A percentile compares a stretch with the other conserved stretches of the same genome.
phyloP scores from a whole-genome alignment of 495 filamentous ascomycete genomes.

The Tuber brumale region DNA sequence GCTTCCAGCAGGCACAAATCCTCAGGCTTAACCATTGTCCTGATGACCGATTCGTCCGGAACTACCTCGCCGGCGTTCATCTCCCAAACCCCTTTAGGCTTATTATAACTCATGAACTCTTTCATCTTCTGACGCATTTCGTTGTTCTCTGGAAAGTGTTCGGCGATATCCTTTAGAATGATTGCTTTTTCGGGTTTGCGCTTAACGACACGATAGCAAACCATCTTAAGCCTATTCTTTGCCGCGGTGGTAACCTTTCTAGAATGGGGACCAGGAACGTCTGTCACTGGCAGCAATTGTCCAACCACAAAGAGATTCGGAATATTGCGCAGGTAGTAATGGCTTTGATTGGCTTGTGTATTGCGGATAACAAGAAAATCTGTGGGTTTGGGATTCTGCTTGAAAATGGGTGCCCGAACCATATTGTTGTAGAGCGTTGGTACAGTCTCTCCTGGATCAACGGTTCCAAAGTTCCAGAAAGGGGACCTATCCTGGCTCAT shows the following conservation, averaged over 20 bases:
- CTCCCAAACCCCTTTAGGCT: slow-evolving; percentile 75
- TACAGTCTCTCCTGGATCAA: slow-evolving; percentile 79
- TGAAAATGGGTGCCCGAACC: slow-evolving; percentile 90
- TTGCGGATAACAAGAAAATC: slow-evolving; percentile 85
- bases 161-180: slow-evolving; percentile 69
- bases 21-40: slow-evolving; percentile 84
- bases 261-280: slow-evolving; percentile 88
- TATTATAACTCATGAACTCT: slow-evolving; percentile 66
- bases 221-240: slow-evolving; percentile 93
- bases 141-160: slow-evolving; percentile 78
- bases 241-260: slow-evolving; percentile 88
- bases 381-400: slow-evolving; percentile 65
- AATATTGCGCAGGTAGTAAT: slow-evolving; percentile 76
- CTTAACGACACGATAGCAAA: slow-evolving; percentile 76
- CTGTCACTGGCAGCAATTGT: slow-evolving; percentile 81
- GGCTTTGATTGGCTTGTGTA: slow-evolving; percentile 61
- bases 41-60: slow-evolving; percentile 69
- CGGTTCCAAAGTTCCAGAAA: slow-evolving; percentile 88
- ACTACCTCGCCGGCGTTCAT: slow-evolving; percentile 62
- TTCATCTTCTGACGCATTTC: slow-evolving; percentile 95
- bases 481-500: slow-evolving; percentile 91
- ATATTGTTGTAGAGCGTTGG: slow-evolving; percentile 90
- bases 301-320: slow-evolving; percentile 85
- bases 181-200: slow-evolving; percentile 63
- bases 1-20: slow-evolving; percentile 90